Evolutionary conservation across 345 rosid species (phyloP), one percentile per base, ranked within the genome.

Genomic region (Eucalyptus marginata): DNA sequence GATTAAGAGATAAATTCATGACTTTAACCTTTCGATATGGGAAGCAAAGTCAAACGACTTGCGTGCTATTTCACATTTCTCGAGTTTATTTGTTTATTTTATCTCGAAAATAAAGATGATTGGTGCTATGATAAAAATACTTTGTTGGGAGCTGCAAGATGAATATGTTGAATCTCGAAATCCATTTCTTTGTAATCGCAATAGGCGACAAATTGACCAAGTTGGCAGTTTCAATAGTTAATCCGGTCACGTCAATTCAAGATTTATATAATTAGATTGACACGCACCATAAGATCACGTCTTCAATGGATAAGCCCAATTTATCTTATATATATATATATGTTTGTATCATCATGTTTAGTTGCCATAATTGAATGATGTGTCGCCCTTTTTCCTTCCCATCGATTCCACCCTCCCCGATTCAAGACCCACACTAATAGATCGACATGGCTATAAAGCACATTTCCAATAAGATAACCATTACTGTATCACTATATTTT

Each of bases 121-220:
- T 0, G 20, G 36, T 11, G 7, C 2, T 10, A 16, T 4, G 24
- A 68, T 16, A 16, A 31, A 2, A 68, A 76, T 3, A 40, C 5
- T 76, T 20, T 0, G 3, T 18, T 5, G 10, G 27, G 7, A 40
- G 1, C 0, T 3, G 2, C 5, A 6, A 3, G 20, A 76, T 7
- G 14, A 20, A 40, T 20, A 9, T 0, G 1, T 36, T 2, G 15
- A 40, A 44, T 40, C 0, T 20, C 3, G 2, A 76, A 18, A 76
- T 13, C 27, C 47, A 20, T 10, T 36, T 10, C 0, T 20, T 68
- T 20, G 7, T 7, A 71, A 18, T 18, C 5, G 2, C 27, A 20
- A 40, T 2, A 40, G 2, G 4, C 2, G 47, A 22, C 24, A 0
- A 25, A 11, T 36, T 10, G 47, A 40, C 1, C 5, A 2, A 20